Evolutionary conservation across 495 filamentous ascomycete species (phyloP), one percentile per base, ranked within the genome.

Genomic region (Penicillium maclennaniae): DNA sequence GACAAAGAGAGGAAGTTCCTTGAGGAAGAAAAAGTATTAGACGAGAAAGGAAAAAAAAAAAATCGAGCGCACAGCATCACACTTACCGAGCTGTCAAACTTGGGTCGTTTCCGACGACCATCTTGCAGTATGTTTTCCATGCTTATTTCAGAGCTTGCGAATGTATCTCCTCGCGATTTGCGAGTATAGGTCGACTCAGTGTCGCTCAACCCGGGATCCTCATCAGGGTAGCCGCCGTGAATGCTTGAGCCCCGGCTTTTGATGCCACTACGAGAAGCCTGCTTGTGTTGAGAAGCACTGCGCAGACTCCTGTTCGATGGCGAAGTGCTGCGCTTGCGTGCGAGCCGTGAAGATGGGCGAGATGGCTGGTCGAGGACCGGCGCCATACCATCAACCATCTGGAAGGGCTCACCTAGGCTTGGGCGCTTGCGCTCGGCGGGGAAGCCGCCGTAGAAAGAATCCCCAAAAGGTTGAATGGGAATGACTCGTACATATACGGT

Each of bases 121-220:
- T 95, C 93, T 71, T 97, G 92, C 49, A 98, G 87, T 70, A 98
- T 97, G 63, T 98, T 98, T 52, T 95, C 89, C 57, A 96, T 80
- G 69, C 92, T 97, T 63, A 98, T 98, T 51, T 97, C 93, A 4
- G 93, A 91, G 65, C 89, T 95, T n/a, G 86, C 88, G 51, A 95
- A 77, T 45, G 87, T 85, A 62, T 97, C 91, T 55, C 77, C 83
- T 63, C 84, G 88, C 56, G 82, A 77, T 59, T 83, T 87, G 54
- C 86, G 85, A 49, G 88, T 87, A 64, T 85, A 81, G 27, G 83
- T 87, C 55, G 82, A 84, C 54, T 95, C 91, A 52, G 86, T 89
- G 67, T 88, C 90, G 72, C 87, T 93, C 61, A 90, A 88, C 45
- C 80, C 85, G 59, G 85, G 82, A 42, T 74, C 81, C 38, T 92